phyloP scores from a whole-genome alignment of 257 asterid genomes.

The Nicotiana otophora region DNA sequence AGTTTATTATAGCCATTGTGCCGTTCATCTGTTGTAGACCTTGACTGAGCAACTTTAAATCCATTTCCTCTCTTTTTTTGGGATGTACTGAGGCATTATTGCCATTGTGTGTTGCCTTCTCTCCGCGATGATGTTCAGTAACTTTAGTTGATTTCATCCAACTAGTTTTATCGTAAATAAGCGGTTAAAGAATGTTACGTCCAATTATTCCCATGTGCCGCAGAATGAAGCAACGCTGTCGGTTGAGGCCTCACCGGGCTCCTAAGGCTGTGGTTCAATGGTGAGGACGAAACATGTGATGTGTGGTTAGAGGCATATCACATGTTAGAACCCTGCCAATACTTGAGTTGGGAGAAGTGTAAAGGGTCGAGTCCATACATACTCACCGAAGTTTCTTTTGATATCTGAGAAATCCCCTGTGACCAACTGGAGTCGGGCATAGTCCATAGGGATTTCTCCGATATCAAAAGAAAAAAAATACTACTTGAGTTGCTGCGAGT shows the following conservation, averaged over 20 bases:
- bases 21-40: constrained; percentile 9
- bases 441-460: too few relatives aligned
- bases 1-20: neutral
- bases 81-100: neutral
- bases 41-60: neutral
- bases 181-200: too few relatives aligned
- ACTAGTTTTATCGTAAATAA: too few relatives aligned
- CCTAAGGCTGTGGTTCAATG: neutral
- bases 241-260: too few relatives aligned
- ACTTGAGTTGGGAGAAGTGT: neutral
- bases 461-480: too few relatives aligned
- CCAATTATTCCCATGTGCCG: too few relatives aligned
- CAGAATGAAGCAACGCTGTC: too few relatives aligned
- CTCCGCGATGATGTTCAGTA: neutral
- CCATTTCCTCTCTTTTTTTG: neutral
- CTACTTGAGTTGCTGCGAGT: too few relatives aligned
- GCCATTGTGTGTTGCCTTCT: neutral
- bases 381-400: too few relatives aligned
- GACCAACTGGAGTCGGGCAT: too few relatives aligned
- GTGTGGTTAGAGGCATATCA: neutral
- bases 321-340: neutral
- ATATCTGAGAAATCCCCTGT: too few relatives aligned
- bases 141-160: too few relatives aligned
- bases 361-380: neutral
- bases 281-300: neutral